These are phyloP conservation scores for Phlyctochytrium planicorne DNA, from an alignment of 192 early-diverging fungal species.

Conservation along the genomic window DNA sequence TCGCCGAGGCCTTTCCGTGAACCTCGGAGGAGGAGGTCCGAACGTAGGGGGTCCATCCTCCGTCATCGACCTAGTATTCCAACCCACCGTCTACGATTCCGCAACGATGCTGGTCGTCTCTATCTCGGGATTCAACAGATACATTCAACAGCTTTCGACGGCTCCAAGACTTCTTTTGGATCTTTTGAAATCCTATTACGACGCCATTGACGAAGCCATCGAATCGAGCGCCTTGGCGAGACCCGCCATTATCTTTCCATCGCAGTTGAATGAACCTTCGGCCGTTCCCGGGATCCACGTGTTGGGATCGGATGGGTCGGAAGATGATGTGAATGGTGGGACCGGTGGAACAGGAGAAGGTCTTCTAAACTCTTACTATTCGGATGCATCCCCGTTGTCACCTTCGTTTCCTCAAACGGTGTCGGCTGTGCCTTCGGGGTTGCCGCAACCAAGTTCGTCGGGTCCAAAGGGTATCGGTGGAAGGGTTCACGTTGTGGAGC, in stretches of 20 bases:
- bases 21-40: too few species aligned
- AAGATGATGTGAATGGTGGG: neutral
- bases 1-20: too few species aligned
- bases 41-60: too few species aligned
- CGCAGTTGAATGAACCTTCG: too few species aligned
- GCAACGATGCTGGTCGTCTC: slow-evolving; percentile 21
- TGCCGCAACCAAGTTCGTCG: too few species aligned
- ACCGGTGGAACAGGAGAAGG: too few species aligned
- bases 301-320: neutral
- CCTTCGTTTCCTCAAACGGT: too few species aligned
- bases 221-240: neutral
- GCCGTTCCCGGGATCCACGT: neutral
- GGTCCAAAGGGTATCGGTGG: neutral
- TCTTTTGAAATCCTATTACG: slow-evolving; percentile 15
- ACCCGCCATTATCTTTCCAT: neutral
- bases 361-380: neutral
- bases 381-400: neutral
- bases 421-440: too few species aligned
- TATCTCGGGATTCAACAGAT: slow-evolving; percentile 26
- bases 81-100: slow-evolving; percentile 6
- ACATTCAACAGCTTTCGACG: slow-evolving; percentile 16
- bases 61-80: slow-evolving; percentile 12
- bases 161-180: slow-evolving; percentile 10
- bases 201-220: slow-evolving; percentile 14
- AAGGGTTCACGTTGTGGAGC: slow-evolving; percentile 14